Evolutionary conservation across 1,284 basidiomycete genomes (phyloP), one percentile per base, ranked within the genome.

Genomic region (Cryptococcus sp.): DNA sequence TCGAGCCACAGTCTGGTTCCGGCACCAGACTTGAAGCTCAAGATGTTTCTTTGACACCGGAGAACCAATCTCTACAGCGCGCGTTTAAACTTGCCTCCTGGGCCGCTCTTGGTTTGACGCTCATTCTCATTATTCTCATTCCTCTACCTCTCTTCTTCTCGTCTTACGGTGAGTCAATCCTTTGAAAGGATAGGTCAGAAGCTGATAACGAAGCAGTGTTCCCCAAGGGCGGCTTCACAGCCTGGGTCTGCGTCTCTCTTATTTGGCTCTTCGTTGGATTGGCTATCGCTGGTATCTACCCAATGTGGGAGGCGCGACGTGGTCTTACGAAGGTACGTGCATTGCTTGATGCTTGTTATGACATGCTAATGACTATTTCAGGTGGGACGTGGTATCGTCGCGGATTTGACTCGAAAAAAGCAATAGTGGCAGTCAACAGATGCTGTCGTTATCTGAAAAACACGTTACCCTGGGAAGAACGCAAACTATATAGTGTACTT

Each of bases 101-200:
- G 81, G 83, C 86, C 1, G 90, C 89, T 0, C 65, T 91, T 50
- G 71, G 76, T 8, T 78, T 93, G 64, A 68, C 70, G 11, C 22
- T 69, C 25, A 65, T 79, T 46, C 66, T 81, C 44, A 64, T 81
- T 54, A 59, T 80, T 53, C 58, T 88, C 55, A 85, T 94, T 52
- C 92, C 91, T 0, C 77, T 94, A 2, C 90, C 91, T 1, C 81
- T 93, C 17, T 93, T 92, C 82, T 89, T 89, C 72, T 85, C 88
- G 0, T 83, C 83, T 44, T 86, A 88, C 34, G 66, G 66, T 68
- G 37, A 29, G 64, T 63, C 11, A 29, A 37, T 25, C 23, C n/a
- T 26, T n/a, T 4, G 15, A 2, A 20, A 5, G 2, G 16, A 45
- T 48, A 19, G 44, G 2, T n/a, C 29, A 4, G 25, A 20, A 20